phyloP scores from a whole-genome alignment of 169 alveolate genomes.

The Neospora caninum region DNA sequence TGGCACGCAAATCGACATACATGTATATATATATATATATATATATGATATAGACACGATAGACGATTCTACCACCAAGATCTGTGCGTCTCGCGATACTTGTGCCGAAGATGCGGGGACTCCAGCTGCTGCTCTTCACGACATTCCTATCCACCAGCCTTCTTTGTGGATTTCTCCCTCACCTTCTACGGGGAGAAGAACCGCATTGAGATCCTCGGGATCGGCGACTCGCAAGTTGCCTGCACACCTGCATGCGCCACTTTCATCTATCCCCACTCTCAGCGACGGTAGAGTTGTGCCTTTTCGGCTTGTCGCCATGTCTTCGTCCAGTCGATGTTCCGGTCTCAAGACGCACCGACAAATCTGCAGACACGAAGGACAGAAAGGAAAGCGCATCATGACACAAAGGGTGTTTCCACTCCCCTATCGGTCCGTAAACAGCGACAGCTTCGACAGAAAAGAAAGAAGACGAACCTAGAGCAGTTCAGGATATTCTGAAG shows the following conservation, averaged over 20 bases:
- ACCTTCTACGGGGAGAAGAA: constrained; percentile 9
- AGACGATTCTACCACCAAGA: too few species aligned
- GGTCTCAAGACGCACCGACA: constrained; percentile 1
- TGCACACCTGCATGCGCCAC: constrained; percentile 44
- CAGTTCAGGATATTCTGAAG: too few species aligned
- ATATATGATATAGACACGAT: not conserved
- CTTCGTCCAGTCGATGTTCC: not conserved
- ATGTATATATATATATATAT: too few species aligned
- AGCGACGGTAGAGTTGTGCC: constrained; percentile 54
- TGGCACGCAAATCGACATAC: too few species aligned
- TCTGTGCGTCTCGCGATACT: too few species aligned
- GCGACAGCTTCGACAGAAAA: too few species aligned
- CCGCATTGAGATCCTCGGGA: constrained; percentile 8
- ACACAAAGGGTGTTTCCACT: not conserved
- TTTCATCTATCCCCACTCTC: constrained; percentile 39
- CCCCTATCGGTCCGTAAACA: too few species aligned
- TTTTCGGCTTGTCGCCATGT: not conserved
- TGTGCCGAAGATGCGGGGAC: too few species aligned
- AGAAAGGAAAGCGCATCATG: not conserved
- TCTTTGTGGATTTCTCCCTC: not conserved
- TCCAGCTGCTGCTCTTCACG: too few species aligned
- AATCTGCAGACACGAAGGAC: not conserved
- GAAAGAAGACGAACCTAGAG: too few species aligned
- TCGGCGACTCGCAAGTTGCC: constrained; percentile 43
- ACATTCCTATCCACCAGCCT: too few species aligned